Conservation (phyloP, 345 rosid species). For the Populus deltoides region DNA sequence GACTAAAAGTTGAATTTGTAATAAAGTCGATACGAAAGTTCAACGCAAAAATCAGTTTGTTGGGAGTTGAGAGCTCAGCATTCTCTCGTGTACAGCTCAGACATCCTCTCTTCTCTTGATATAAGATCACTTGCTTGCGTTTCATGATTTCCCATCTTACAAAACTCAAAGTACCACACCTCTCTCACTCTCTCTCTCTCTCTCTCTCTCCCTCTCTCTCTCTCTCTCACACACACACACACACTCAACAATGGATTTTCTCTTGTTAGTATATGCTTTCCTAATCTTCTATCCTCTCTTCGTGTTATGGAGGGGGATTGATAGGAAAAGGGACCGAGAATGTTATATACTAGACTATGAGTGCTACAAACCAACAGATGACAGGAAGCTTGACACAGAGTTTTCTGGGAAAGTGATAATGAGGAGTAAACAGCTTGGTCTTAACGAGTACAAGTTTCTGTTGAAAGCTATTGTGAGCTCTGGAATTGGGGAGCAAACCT, state of each 20-base stretch:
- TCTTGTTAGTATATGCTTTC: slow-evolving; percentile 21
- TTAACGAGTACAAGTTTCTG: slow-evolving; percentile 47
- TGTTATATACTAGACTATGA: slow-evolving; percentile 49
- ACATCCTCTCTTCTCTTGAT: neutral
- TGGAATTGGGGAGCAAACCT: slow-evolving; percentile 49
- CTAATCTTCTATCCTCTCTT: slow-evolving; percentile 24
- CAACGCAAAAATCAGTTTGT: slow-evolving; percentile 22
- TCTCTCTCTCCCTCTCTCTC: neutral
- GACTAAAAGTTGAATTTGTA: slow-evolving; percentile 14
- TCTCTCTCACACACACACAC: neutral
- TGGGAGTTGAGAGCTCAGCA: slow-evolving; percentile 43
- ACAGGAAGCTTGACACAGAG: slow-evolving; percentile 36
- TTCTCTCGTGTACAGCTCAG: slow-evolving; percentile 29
- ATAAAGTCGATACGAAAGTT: slow-evolving; percentile 17
- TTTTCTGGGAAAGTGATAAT: slow-evolving; percentile 36
- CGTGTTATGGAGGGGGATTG: slow-evolving; percentile 23
- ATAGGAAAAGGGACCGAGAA: slow-evolving; percentile 24
- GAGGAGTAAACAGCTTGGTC: slow-evolving; percentile 42
- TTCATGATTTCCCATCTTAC: slow-evolving; percentile 7
- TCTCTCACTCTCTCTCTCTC: neutral
- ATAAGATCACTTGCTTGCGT: slow-evolving; percentile 1
- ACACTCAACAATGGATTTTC: slow-evolving; percentile 28
- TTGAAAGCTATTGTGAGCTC: slow-evolving; percentile 49
- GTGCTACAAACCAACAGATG: slow-evolving; percentile 42
- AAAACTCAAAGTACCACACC: neutral